Conservation (phyloP, 2,329 filamentous ascomycete species). For the Scytalidium sp. region DNA sequence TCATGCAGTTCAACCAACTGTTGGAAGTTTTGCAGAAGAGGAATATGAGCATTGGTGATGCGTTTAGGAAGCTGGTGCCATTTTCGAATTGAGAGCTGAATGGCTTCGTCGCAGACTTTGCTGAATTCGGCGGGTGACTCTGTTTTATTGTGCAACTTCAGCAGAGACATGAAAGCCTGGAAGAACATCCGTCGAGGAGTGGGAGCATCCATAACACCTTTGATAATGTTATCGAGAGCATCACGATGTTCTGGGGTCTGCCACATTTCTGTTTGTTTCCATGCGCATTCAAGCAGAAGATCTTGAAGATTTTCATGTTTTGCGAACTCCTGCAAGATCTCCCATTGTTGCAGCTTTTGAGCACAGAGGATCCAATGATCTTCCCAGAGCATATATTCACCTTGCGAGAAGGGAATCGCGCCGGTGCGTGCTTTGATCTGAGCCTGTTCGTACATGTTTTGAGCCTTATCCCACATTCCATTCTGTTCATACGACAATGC, state of each 20-base stretch:
- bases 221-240: slow-evolving; percentile 88
- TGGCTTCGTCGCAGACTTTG: slow-evolving; percentile 90
- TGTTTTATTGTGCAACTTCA: slow-evolving; percentile 89
- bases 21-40: slow-evolving; percentile 95
- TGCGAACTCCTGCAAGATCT: slow-evolving; percentile 93
- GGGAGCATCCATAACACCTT: slow-evolving; percentile 95
- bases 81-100: slow-evolving; percentile 94
- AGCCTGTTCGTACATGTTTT: slow-evolving; percentile 92
- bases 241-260: slow-evolving; percentile 81
- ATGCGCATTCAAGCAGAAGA: slow-evolving; percentile 89
- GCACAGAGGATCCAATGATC: slow-evolving; percentile 98
- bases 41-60: slow-evolving; percentile 93
- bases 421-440: slow-evolving; percentile 97
- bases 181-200: slow-evolving; percentile 94
- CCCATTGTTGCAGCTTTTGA: slow-evolving; percentile 98
- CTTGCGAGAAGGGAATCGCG: slow-evolving; percentile 92
- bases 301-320: slow-evolving; percentile 99
- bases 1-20: slow-evolving; percentile 96
- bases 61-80: slow-evolving; percentile 97
- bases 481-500: slow-evolving; percentile 98
- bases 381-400: slow-evolving; percentile 99
- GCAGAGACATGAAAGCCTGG: slow-evolving; percentile 94
- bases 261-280: slow-evolving; percentile 96
- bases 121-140: slow-evolving; percentile 80
- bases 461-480: slow-evolving; percentile 98